A percentile compares a stretch with the other conserved stretches of the same genome.
phyloP scores from a whole-genome alignment of 345 rosid genomes.

The Aquilaria malaccensis region DNA sequence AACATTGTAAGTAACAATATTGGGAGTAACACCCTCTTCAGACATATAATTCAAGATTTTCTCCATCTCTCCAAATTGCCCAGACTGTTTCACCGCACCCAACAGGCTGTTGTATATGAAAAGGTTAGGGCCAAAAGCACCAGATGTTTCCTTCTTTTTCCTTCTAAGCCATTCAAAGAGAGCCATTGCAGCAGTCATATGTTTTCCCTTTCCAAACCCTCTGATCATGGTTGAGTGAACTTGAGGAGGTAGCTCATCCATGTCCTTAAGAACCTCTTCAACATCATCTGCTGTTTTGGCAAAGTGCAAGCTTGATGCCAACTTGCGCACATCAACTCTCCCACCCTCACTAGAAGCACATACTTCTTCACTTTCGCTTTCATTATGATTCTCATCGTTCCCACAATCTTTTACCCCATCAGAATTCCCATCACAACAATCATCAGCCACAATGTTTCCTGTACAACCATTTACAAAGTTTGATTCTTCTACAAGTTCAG shows the following conservation, averaged over 20 bases:
- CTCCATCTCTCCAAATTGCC: conserved; percentile 36
- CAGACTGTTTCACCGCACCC: conserved; percentile 61
- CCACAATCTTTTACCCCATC: conserved; percentile 16
- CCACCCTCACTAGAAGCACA: conserved; percentile 11
- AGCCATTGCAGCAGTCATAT: conserved; percentile 55
- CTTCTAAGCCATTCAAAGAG: conserved; percentile 80
- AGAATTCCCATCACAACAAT: not conserved
- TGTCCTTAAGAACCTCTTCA: conserved; percentile 62
- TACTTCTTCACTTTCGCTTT: conserved; percentile 9
- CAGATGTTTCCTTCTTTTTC: conserved; percentile 58
- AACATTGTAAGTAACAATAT: conserved; percentile 69
- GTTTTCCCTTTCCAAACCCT: conserved; percentile 64
- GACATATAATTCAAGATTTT: conserved; percentile 60
- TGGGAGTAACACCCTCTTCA: conserved; percentile 51
- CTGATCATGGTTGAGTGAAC: conserved; percentile 62
- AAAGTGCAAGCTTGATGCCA: conserved; percentile 45
- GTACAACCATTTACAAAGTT: conserved; percentile 16
- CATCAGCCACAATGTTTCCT: conserved; percentile 16
- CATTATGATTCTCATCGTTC: conserved; percentile 13
- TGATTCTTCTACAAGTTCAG: conserved; percentile 27
- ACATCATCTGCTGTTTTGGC: conserved; percentile 72
- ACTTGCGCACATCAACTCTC: conserved; percentile 47
- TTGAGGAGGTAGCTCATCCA: conserved; percentile 54
- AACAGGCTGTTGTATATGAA: conserved; percentile 71
- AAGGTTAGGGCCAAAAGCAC: conserved; percentile 51